Evolutionary conservation across 768 basidiomycete species (phyloP), one percentile per base, ranked within the genome.

Genomic region (Kwoniella sp.): DNA sequence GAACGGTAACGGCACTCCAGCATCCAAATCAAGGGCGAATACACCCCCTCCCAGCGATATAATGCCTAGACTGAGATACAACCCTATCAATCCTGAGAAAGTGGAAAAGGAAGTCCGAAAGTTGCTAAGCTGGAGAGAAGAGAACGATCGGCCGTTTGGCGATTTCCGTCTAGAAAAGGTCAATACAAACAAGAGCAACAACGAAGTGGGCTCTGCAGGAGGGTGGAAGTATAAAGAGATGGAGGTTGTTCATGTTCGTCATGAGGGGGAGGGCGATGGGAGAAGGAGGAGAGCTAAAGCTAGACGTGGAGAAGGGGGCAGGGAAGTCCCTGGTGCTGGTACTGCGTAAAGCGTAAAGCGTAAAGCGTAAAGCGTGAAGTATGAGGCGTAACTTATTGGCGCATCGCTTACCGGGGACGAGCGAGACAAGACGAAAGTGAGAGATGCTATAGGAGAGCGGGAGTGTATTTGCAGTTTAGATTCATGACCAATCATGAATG

Each of bases 71-170:
- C 67, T 71, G 5, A 40, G 68, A 53, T 58, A 48, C 1, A 33
- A 64, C 9, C 73, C 73, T 10, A 24, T 69, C 8, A 70, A 69
- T 57, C 17, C 22, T 7, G 54, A 53, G 24, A 65, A 58, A 36
- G 51, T 63, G 12, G 71, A 69, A 52, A 78, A 72, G 50, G 75
- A 71, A 44, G 61, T 74, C 55, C 56, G 47, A 10, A 74, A 73
- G 54, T 55, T 65, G n/a, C 56, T 70, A 15, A 58, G 25, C 22
- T 77, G 72, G 72, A 53, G 76, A 52, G 47, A 62, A 22, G 73
- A 68, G 48, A 56, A 70, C 30, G 70, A 70, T 67, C 53, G 75
- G 27, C 68, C 68, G 15, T 80, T 73, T 68, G 75, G 72, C 0
- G 69, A 76, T 68, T 27, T 64, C 61, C 70, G 68, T 26, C 25